phyloP scores from a whole-genome alignment of 2,329 filamentous ascomycete genomes.

The Pezicula radicicola region DNA sequence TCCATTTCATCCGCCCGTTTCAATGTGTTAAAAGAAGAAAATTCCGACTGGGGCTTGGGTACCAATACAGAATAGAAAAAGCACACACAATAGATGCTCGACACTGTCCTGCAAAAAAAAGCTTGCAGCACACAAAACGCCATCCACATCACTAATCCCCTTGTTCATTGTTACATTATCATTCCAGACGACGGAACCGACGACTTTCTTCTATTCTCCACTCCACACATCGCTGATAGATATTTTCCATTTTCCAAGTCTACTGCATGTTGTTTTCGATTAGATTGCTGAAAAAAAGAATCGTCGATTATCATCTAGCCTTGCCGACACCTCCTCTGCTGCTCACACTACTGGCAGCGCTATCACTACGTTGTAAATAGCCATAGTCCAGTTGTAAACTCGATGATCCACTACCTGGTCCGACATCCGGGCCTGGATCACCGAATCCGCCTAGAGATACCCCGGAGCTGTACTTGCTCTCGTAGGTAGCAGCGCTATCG shows the following conservation, averaged over 20 bases:
- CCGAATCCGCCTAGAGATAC: conserved; percentile 39
- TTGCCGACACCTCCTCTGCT: conserved; percentile 21
- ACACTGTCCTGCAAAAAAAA: too few relatives aligned
- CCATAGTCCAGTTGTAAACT: conserved; percentile 5
- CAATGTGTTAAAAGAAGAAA: too few relatives aligned
- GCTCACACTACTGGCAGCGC: conserved; percentile 13
- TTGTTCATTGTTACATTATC: not conserved
- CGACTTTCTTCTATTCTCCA: too few relatives aligned
- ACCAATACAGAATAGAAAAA: too few relatives aligned
- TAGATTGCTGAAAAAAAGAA: too few relatives aligned
- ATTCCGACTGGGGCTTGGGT: too few relatives aligned
- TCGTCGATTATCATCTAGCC: conserved; percentile 3
- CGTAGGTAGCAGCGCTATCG: conserved; percentile 11
- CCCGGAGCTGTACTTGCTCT: conserved; percentile 24
- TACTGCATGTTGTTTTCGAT: too few relatives aligned
- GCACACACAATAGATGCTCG: too few relatives aligned
- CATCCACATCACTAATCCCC: too few relatives aligned
- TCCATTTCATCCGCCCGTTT: too few relatives aligned
- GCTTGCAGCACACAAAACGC: too few relatives aligned
- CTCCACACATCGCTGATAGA: too few relatives aligned
- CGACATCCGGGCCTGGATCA: conserved; percentile 53
- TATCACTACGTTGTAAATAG: conserved; percentile 2
- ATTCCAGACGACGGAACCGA: not conserved
- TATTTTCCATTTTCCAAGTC: conserved; percentile 7
- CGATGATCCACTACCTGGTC: conserved; percentile 28